A percentile compares a stretch with the other conserved stretches of the same genome.
These are phyloP conservation scores for Plasmodium adleri DNA, from an alignment of 169 alveolate species.

Conservation along the genomic window DNA sequence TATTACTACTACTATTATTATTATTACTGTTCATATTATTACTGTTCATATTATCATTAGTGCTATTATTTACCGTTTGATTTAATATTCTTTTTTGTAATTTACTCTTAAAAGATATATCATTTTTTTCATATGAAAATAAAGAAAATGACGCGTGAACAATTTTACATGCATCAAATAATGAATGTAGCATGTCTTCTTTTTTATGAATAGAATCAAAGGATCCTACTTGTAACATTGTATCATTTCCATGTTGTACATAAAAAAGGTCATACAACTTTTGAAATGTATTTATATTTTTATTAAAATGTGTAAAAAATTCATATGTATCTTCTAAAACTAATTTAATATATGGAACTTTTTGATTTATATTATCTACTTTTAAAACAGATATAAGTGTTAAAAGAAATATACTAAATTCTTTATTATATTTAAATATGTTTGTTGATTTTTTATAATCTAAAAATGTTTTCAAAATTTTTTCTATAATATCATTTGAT, in stretches of 20 bases:
- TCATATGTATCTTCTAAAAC: conserved; percentile 15
- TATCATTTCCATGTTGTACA: neutral
- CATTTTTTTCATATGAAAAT: conserved; percentile 8
- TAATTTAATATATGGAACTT: conserved; percentile 5
- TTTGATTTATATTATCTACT: neutral
- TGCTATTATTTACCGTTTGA: neutral
- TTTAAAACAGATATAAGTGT: conserved; percentile 25
- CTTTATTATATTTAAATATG: conserved; percentile 36
- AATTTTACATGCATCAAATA: conserved; percentile 30
- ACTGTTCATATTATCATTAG: neutral
- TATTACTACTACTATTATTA: neutral
- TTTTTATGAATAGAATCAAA: neutral
- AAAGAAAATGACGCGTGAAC: conserved; percentile 10
- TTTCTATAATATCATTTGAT: conserved; percentile 40
- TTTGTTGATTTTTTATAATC: conserved; percentile 13
- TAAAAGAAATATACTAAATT: conserved; percentile 19
- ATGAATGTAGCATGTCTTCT: neutral
- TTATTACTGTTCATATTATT: neutral
- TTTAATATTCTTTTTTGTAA: too few relatives aligned
- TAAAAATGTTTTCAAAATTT: conserved; percentile 28
- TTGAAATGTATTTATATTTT: neutral
- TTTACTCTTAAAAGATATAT: too few relatives aligned
- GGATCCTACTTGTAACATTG: too few relatives aligned
- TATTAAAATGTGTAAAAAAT: neutral
- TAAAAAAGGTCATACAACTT: conserved; percentile 13